These are phyloP conservation scores for Starmerella bombi DNA, from an alignment of 805 yeast genomes.

Conservation along the genomic window DNA sequence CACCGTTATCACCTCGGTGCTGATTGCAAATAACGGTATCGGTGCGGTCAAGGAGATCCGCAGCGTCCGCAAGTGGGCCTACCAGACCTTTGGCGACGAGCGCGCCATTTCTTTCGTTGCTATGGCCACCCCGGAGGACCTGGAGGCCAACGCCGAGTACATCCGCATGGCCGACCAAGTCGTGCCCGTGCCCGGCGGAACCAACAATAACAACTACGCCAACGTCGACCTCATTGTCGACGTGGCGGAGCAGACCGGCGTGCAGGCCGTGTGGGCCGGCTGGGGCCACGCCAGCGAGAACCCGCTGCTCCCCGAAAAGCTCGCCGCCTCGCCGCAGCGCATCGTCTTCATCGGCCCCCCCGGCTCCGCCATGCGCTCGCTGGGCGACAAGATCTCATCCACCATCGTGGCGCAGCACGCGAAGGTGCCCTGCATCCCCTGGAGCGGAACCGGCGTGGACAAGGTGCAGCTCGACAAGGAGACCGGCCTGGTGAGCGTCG, in stretches of 20 bases:
- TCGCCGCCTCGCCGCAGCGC: conserved; percentile 84
- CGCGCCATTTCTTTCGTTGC: conserved; percentile 86
- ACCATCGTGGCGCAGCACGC: conserved; percentile 99
- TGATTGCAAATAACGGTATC: conserved; percentile 97
- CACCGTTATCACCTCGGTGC: conserved; percentile 69
- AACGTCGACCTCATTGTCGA: conserved; percentile 95
- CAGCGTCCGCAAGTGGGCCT: conserved; percentile 96
- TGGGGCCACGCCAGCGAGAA: conserved; percentile 99
- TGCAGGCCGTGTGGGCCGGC: conserved; percentile 99
- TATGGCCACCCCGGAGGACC: conserved; percentile 99
- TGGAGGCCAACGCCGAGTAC: conserved; percentile 92
- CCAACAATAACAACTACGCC: conserved; percentile 96
- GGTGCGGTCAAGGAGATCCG: conserved; percentile 98
- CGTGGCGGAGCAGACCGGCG: conserved; percentile 89
- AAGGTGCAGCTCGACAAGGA: conserved; percentile 54
- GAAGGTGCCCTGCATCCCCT: conserved; percentile 94
- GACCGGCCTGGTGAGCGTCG: conserved; percentile 77
- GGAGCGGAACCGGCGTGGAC: conserved; percentile 98
- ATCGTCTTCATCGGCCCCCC: conserved; percentile 97
- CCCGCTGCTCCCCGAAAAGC: conserved; percentile 81
- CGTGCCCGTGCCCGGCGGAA: conserved; percentile 97
- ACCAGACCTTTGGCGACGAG: conserved; percentile 96
- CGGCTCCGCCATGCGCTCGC: conserved; percentile 97
- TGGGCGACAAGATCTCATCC: conserved; percentile 95
- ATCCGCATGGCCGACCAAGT: conserved; percentile 98